Conservation (phyloP, 2,329 filamentous ascomycete genomes). For the Fusarium robinianum region DNA sequence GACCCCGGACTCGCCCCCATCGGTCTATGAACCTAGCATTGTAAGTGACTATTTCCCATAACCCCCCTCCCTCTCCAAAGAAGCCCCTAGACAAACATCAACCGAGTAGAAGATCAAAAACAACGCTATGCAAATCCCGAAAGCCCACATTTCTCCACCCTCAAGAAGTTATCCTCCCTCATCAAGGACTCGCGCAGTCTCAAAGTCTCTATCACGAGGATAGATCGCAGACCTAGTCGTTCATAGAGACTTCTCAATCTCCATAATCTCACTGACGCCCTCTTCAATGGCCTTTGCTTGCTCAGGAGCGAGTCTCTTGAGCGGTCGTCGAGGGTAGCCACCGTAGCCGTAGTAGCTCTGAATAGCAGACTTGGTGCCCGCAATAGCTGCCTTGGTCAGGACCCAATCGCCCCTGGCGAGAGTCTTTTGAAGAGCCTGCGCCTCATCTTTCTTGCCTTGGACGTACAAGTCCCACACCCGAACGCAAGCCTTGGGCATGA, state of each 20-base stretch:
- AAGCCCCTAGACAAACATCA: too few relatives aligned
- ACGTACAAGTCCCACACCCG: slow-evolving; percentile 77
- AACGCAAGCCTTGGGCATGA: slow-evolving; percentile 81
- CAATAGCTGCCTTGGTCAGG: slow-evolving; percentile 79
- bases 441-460: slow-evolving; percentile 74
- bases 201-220: too few relatives aligned
- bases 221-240: neutral
- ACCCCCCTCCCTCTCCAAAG: too few relatives aligned
- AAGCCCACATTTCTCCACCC: too few relatives aligned
- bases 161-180: too few relatives aligned
- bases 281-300: slow-evolving; percentile 57
- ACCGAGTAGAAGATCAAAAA: too few relatives aligned
- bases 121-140: slow-evolving; percentile 31
- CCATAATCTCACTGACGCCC: slow-evolving; percentile 66
- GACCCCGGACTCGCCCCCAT: too few relatives aligned
- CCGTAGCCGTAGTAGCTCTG: slow-evolving; percentile 83
- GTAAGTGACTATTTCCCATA: too few relatives aligned
- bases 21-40: too few relatives aligned
- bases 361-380: slow-evolving; percentile 83
- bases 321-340: slow-evolving; percentile 72
- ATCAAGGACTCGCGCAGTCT: too few relatives aligned
- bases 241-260: slow-evolving; percentile 61
- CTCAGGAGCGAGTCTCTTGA: slow-evolving; percentile 67
- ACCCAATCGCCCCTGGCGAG: slow-evolving; percentile 82
- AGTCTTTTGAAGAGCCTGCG: slow-evolving; percentile 74